Base-by-base conservation (phyloP, 2,329 filamentous ascomycete genomes). In the Fusarium chaquense region DNA sequence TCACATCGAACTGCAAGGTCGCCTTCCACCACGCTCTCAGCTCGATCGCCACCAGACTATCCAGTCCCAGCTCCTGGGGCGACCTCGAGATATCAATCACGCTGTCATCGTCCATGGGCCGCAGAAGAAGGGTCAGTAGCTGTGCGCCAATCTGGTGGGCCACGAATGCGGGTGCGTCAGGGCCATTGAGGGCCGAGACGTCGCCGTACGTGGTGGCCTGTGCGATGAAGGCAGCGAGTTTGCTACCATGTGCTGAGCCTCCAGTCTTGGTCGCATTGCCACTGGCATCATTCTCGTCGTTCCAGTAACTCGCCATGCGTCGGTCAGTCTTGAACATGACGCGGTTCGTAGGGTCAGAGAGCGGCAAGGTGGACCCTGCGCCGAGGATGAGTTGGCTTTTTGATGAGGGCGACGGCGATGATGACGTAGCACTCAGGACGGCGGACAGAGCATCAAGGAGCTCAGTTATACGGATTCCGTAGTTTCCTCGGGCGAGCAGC, bases 101-200 rank as follows among this genome's bases (percentile, higher is more conserved):
- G 40, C 38, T 43, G 28, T 54, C 51, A 54, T 54, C 51, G 28
- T 54, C 51, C 30, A 44, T 54, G 28, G 51, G 51, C 40, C 51
- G 38, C 51, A 54, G 40, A 43, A 54, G 51, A 43, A 54, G 51
- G 20, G 40, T 44, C 38, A 54, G 20, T 43, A 54, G 51, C 51
- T 54, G 51, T 35, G 28, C 40, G n/a, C 38, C 52, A 46, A 55
- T 45, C 43, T 55, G 52, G 41, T 54, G 38, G 51, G 51, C 51
- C 38, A 54, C 51, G 40, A 54, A 54, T 43, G 51, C 38, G 28
- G 51, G 38, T 35, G 51, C 38, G 51, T 54, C 51, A n/a, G 51
- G 51, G 16, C 20, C 20, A 44, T 44, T 54, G 24, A 54, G 51
- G 51, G 40, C 40, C 20, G 51, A 54, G 40, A 44, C 40, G 51